Base-by-base conservation (phyloP, 2,329 filamentous ascomycete genomes). In the Aspergillus ochraceoroseus region DNA sequence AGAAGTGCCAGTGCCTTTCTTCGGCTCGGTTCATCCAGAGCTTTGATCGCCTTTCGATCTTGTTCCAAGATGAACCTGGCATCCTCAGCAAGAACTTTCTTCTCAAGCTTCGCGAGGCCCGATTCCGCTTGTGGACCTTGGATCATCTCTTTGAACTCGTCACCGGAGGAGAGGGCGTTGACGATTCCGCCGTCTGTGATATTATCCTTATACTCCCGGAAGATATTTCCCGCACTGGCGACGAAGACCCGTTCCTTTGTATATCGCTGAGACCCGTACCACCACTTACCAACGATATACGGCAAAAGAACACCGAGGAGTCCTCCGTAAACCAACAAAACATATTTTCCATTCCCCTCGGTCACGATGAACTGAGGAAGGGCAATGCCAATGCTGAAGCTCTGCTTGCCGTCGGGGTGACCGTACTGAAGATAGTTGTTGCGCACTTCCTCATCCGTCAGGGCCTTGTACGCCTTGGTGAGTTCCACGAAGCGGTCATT, bases 341-440 rank as follows among this genome's bases (percentile, higher is more conserved):
- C 85, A 60, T 94, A 96, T 72, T 95, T 96, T 52, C 89, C 90
- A 64, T 92, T 94, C 40, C 89, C 90, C 53, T 95, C 87, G 9
- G 86, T 85, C 40, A 98, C 77, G 56, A 98, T 88, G 67, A 92
- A 87, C 63, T 92, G 84, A 31, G 92, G 92, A 31, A 98, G 76
- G 31, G 90, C 92, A 52, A 98, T 98, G 50, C 92, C 90, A 59
- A 98, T 96, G 69, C 88, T 95, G 68, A 89, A 92, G 64, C 88
- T 90, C 70, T 98, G 92, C 75, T 95, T 96, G 61, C 92, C 92
- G 63, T 98, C 92, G 5, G 92, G 92, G 65, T 98, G 88, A 41
- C 92, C 92, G 58, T 85, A 98, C 65, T 94, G 85, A 38, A 95
- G 82, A 67, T 86, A 98, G 72, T 98, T 98, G 70, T 94, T 94